Base-by-base conservation (phyloP, 352 stramenopile genomes). In the Nothophytophthora sp. region DNA sequence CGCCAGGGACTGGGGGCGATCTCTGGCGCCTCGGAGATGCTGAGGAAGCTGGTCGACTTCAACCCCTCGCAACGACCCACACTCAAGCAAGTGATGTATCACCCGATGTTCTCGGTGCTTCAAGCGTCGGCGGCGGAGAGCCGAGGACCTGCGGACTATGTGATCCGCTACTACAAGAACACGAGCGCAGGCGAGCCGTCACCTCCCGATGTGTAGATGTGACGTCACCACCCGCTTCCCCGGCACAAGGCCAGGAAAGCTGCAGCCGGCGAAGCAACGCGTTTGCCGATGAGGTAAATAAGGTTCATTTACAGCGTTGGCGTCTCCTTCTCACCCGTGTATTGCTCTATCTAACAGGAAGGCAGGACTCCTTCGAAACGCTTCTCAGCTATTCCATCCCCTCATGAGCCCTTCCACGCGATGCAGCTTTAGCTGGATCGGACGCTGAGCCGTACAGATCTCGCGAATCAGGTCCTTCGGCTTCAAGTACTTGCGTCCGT, bases 351-450 rank as follows among this genome's bases (percentile, higher is more conserved):
- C 47, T 62, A 67, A 54, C 49, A 63, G 38, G 43, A 35, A 18
- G 18, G n/a, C 29, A 20, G 3, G n/a, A 27, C 34, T 23, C 36
- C 47, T 55, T 63, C 59, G 57, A 63, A 67, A 63, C 51, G 44
- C 52, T 60, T 67, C 38, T 48, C 34, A 59, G 13, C 33, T 55
- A 23, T 45, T 78, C 81, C 81, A 89, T 5, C 70, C 81, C 39
- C 77, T 69, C 78, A 90, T 92, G 15, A 92, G 66, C 0, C 78
- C 78, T 64, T 92, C 78, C n/a, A 92, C 78, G 12, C 80, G 82
- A 59, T 86, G 80, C 37, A 92, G 69, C 20, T 65, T 86, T 47
- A 92, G 67, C 42, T 70, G 54, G 23, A 92, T 61, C 12, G 82
- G 82, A 34, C 82, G 77, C 27, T 63, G 42, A 3, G 71, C 79